Conservation (phyloP, 2,329 filamentous ascomycete genomes). For the Fusarium sp. region DNA sequence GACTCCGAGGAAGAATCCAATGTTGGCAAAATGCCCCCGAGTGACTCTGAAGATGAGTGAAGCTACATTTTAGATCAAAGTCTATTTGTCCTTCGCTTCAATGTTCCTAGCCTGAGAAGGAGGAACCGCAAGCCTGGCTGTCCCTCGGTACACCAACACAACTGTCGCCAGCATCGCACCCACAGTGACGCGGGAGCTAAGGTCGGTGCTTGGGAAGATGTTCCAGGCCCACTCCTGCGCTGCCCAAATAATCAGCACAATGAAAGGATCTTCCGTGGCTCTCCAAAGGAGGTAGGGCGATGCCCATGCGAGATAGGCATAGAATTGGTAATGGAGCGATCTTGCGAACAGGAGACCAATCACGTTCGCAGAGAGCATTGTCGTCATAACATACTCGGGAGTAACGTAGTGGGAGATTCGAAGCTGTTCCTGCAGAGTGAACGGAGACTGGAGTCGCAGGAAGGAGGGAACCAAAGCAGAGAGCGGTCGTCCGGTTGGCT, state of each 20-base stretch:
- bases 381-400: slow-evolving; percentile 79
- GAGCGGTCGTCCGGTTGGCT: slow-evolving; percentile 71
- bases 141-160: slow-evolving; percentile 70
- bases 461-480: slow-evolving; percentile 64
- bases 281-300: slow-evolving; percentile 90
- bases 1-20: slow-evolving; percentile 82
- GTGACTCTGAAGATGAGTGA: slow-evolving; percentile 75
- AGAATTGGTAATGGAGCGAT: slow-evolving; percentile 95
- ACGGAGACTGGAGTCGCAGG: slow-evolving; percentile 59
- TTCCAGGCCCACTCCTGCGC: slow-evolving; percentile 96
- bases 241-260: slow-evolving; percentile 77
- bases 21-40: slow-evolving; percentile 86
- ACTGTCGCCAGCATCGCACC: slow-evolving; percentile 76
- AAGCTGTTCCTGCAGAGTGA: slow-evolving; percentile 64
- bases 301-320: slow-evolving; percentile 89
- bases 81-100: slow-evolving; percentile 51
- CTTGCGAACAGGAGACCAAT: slow-evolving; percentile 88
- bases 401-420: slow-evolving; percentile 70
- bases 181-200: slow-evolving; percentile 74
- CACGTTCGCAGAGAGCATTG: slow-evolving; percentile 79
- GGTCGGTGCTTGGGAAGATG: slow-evolving; percentile 80
- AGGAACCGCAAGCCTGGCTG: slow-evolving; percentile 56
- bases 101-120: slow-evolving; percentile 27
- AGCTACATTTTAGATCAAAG: slow-evolving; percentile 29
- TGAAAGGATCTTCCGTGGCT: slow-evolving; percentile 73